Evolutionary conservation across 108 stramenopile species (phyloP), one percentile per base, ranked within the genome.

Genomic region (Skeletonema potamos): DNA sequence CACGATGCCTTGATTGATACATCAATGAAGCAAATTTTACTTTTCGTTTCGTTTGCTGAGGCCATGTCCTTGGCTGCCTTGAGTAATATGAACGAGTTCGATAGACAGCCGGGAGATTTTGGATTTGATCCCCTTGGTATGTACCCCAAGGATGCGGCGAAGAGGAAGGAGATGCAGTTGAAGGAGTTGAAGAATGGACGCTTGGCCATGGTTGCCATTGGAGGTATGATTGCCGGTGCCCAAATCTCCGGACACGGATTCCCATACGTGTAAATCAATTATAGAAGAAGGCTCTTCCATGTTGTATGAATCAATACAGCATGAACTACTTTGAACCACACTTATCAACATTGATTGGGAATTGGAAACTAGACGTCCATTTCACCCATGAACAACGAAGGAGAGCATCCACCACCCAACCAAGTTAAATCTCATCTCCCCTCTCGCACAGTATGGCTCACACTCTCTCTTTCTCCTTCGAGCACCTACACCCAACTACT

Each of bases 191-290:
- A 89, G 89, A 94, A 94, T 73, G 96, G 92, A 76, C 90, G 92
- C 65, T 72, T 95, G 77, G 96, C 97, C 13, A 97, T 98, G 97
- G 69, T 92, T 57, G 96, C 96, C 27, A 79, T 96, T 61, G 91
- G 93, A 61, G 97, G 97, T 72, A 96, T 96, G 67, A 86, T 88
- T 58, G 79, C 90, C 54, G 88, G 89, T 70, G 70, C 94, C 59
- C 69, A 66, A 34, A 64, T 97, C 70, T 91, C 92, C 54, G 96
- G 96, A 88, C 76, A 97, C 64, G 95, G 94, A 54, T 98, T 97
- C 92, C 97, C 97, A 29, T 98, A 96, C 92, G 66, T 92, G 56
- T 86, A 82, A 82, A 66, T 15, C 10, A 0, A n/a, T 41, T 22
- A 4, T n/a, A 10, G 13, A 0, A 24, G 24, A 11, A 24, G 11